phyloP scores from a whole-genome alignment of 805 yeast species.

The Myxozyma lipomycoides region DNA sequence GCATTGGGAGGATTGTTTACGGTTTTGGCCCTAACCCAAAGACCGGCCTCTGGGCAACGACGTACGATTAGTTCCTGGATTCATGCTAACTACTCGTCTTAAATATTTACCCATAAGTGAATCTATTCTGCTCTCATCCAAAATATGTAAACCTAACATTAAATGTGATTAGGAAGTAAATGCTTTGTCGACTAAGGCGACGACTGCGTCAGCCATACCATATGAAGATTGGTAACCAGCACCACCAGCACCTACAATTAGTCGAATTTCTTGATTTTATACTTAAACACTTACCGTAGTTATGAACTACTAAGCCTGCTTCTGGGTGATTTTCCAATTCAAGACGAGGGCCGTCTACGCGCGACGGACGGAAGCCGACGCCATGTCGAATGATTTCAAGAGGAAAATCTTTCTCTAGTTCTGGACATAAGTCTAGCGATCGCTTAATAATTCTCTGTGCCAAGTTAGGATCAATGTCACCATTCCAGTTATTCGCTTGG shows the following conservation, averaged over 20 bases:
- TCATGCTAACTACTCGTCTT: too few species aligned
- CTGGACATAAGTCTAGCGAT: slow-evolving; percentile 33
- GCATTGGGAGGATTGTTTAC: too few species aligned
- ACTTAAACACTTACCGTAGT: slow-evolving; percentile 48
- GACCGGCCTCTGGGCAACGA: too few species aligned
- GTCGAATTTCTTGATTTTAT: background rate
- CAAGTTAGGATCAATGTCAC: slow-evolving; percentile 54
- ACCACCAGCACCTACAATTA: slow-evolving; percentile 56
- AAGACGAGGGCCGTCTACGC: slow-evolving; percentile 71
- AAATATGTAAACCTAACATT: too few species aligned
- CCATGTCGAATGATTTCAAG: slow-evolving; percentile 58
- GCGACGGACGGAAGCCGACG: slow-evolving; percentile 72
- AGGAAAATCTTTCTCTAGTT: slow-evolving; percentile 41
- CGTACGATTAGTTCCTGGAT: too few species aligned
- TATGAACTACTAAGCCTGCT: slow-evolving; percentile 52
- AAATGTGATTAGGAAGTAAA: too few species aligned
- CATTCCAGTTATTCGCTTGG: slow-evolving; percentile 60
- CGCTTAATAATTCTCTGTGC: slow-evolving; percentile 60
- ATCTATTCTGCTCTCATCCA: too few species aligned
- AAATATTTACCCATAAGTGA: too few species aligned
- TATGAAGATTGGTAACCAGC: slow-evolving; percentile 73
- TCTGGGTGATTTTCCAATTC: slow-evolving; percentile 46
- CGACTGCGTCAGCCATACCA: slow-evolving; percentile 53
- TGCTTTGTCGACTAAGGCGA: slow-evolving; percentile 31
- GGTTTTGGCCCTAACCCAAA: background rate